Evolutionary conservation across 352 stramenopile genomes (phyloP), one percentile per base, ranked within the genome.

Genomic region (Phytophthora megakarya): DNA sequence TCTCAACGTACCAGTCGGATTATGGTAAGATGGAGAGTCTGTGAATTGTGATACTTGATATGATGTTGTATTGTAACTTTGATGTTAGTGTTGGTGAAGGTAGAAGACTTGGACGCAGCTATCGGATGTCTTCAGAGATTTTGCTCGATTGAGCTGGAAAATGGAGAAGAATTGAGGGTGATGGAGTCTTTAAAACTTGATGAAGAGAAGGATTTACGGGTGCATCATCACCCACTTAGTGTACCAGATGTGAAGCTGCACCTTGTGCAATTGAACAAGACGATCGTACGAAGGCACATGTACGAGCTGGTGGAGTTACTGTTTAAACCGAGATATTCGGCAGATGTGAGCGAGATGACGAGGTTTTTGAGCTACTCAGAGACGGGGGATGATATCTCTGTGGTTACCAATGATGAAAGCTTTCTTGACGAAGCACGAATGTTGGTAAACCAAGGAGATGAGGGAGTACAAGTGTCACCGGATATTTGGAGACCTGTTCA

Each of bases 1-100:
- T 90, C 70, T 90, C 80, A 5, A 87, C 80, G 15, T 90, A 88
- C 64, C 80, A 90, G 46, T 86, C 78, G 9, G 80, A 90, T 59
- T 90, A 87, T 37, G 78, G 80, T 86, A 40, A 50, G 75, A n/a
- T 15, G 26, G 26, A 32, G 26, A 9, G 26, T 43, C n/a, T 43
- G 6, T 38, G 5, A 23, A 12, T 16, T n/a, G 23, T 49, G 43
- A 35, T 13, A 35, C 21, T 46, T 33, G 53, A 32, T 62, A 25
- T 8, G 8, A 10, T 44, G 25, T 26, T 63, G 9, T 53, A 22
- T 10, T 49, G 35, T 38, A n/a, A n/a, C n/a, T n/a, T n/a, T n/a
- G n/a, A n/a, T n/a, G n/a, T n/a, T n/a, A 86, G 78, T 88, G 50
- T 62, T 88, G 18, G 76, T 89, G 10, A 89, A 89, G 54, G 71